phyloP scores from a whole-genome alignment of 2,329 filamentous ascomycete genomes.

The Cytospora mali region DNA sequence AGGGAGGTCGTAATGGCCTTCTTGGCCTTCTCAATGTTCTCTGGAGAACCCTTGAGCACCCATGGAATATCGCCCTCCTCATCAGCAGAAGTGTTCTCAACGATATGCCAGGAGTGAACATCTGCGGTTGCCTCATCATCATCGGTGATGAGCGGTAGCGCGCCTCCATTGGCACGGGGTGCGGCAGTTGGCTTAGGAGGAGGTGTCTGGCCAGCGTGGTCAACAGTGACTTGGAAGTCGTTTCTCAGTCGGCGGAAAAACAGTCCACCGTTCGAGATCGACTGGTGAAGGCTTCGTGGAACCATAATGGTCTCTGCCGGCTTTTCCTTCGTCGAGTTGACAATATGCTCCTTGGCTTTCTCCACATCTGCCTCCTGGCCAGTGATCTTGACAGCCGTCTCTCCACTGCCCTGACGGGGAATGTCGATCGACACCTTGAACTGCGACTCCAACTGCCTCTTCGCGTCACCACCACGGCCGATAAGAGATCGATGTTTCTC shows the following conservation, averaged over 20 bases:
- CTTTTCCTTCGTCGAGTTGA: conserved; percentile 77
- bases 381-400: conserved; percentile 83
- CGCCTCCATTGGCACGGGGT: conserved; percentile 59
- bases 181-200: conserved; percentile 68
- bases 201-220: conserved; percentile 80
- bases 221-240: conserved; percentile 85
- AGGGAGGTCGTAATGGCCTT: conserved; percentile 73
- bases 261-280: conserved; percentile 75
- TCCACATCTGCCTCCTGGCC: conserved; percentile 79
- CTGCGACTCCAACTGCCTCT: conserved; percentile 81
- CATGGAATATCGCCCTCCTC: conserved; percentile 80
- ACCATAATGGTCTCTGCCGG: conserved; percentile 87
- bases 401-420: conserved; percentile 82
- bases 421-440: conserved; percentile 89
- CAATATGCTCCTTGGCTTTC: conserved; percentile 84
- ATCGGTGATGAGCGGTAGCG: conserved; percentile 91
- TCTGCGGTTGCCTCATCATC: conserved; percentile 67
- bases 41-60: conserved; percentile 78
- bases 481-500: conserved; percentile 92
- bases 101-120: conserved; percentile 80
- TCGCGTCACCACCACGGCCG: conserved; percentile 85
- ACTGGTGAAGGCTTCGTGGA: conserved; percentile 80
- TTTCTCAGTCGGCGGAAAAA: conserved; percentile 90
- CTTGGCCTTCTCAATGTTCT: conserved; percentile 82
- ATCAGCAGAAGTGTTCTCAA: conserved; percentile 62